A percentile compares a stretch with the other conserved stretches of the same genome.
phyloP scores from a whole-genome alignment of 2,329 filamentous ascomycete species.

The Anthostomella pinea region DNA sequence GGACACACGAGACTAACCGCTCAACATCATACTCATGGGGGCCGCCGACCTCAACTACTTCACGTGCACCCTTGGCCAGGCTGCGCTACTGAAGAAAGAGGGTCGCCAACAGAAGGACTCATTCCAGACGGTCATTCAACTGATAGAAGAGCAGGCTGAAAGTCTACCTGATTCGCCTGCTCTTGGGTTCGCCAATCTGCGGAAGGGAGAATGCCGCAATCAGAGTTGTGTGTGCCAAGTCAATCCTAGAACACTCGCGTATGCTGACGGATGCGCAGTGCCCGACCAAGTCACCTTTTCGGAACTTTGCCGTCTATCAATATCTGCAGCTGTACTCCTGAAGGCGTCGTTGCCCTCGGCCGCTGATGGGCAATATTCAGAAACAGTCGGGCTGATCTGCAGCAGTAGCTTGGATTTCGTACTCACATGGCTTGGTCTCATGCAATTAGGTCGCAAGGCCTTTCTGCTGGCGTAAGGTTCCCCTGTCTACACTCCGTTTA shows the following conservation, averaged over 20 bases:
- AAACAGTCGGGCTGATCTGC: conserved; percentile 48
- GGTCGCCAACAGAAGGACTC: conserved; percentile 24
- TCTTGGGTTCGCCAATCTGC: conserved; percentile 44
- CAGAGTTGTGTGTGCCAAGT: too few relatives aligned
- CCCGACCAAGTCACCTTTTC: not conserved
- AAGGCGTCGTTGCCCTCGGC: not conserved
- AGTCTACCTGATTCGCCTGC: conserved; percentile 39
- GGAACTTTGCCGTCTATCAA: conserved; percentile 26
- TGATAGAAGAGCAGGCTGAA: conserved; percentile 48
- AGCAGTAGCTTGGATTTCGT: conserved; percentile 57
- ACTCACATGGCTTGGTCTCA: conserved; percentile 58
- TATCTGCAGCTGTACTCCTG: conserved; percentile 32
- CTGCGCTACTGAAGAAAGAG: conserved; percentile 35
- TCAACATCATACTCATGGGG: too few relatives aligned
- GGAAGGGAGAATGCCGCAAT: too few relatives aligned
- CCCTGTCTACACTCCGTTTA: not conserved
- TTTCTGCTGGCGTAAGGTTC: conserved; percentile 52
- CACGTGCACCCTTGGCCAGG: conserved; percentile 59
- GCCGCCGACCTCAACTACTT: conserved; percentile 48
- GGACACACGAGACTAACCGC: too few relatives aligned
- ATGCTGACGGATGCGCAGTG: too few relatives aligned
- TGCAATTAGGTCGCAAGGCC: conserved; percentile 52
- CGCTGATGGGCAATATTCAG: conserved; percentile 16
- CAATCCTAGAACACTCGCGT: too few relatives aligned
- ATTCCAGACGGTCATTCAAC: conserved; percentile 45